Evolutionary conservation across 495 filamentous ascomycete genomes (phyloP), one percentile per base, ranked within the genome.

Genomic region (Hypoxylon rickii): DNA sequence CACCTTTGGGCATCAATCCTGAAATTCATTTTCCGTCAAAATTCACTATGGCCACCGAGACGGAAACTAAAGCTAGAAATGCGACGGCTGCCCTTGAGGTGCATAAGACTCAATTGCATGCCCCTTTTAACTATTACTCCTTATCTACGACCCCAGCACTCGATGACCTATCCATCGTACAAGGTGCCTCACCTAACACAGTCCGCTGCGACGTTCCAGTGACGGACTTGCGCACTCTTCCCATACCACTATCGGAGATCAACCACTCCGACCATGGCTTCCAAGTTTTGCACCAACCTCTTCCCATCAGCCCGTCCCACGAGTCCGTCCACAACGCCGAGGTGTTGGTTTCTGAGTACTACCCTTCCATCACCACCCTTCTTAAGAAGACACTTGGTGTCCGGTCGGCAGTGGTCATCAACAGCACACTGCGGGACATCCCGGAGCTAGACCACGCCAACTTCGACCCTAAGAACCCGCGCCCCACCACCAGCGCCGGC

Each of bases 371-470:
- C 29, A 18, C 20, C 16, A 8, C 43, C 29, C 43, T 45, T 1
- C 43, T 45, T 3, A 45, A 45, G 26, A 11, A 33, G 11, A 2
- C 10, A 15, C 16, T 45, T 11, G n/a, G 13, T 2, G 43, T 21
- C 43, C 43, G 43, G 8, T 45, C 26, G n/a, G 29, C 22, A 3
- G 43, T 45, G 8, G 17, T 45, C 26, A 45, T 45, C 15, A 45
- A 45, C 43, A 33, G 29, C 43, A 33, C 43, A 15, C 42, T 44
- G 42, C 42, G 42, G 7, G 42, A 44, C 42, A 44, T 33, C 22
- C 24, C 42, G 13, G 7, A 4, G 4, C 42, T 26, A 26, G 42
- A 44, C 42, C 42, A 19, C 7, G 4, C 42, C 3, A 32, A 22
- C 12, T 32, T 44, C 13, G 42, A 44, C 42, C 26, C 22, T 5